A percentile compares a stretch with the other conserved stretches of the same genome.
phyloP scores from a whole-genome alignment of 2,329 filamentous ascomycete genomes.

The Botrytis deweyae region DNA sequence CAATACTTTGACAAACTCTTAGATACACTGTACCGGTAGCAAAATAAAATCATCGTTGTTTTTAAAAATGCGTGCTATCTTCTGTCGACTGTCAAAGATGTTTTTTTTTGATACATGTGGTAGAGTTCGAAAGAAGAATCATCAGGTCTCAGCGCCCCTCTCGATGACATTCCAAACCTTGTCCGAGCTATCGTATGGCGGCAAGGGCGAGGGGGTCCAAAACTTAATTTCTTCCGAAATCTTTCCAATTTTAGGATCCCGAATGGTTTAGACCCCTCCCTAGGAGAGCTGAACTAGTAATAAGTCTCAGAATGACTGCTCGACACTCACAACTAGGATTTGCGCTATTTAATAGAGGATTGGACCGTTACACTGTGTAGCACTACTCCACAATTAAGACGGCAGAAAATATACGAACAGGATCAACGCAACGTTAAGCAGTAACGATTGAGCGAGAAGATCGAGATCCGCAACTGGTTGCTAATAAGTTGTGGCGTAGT shows the following conservation, averaged over 20 bases:
- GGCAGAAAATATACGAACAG: neutral
- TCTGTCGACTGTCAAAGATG: neutral
- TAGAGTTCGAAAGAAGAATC: neutral
- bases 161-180: neutral
- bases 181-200: neutral
- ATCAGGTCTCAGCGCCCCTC: neutral
- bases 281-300: neutral
- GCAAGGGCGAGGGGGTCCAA: neutral
- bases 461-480: neutral
- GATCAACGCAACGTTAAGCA: neutral
- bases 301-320: neutral
- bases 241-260: neutral
- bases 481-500: neutral
- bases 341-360: conserved; percentile 8
- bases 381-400: neutral
- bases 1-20: neutral
- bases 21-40: neutral
- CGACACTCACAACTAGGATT: neutral
- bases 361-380: neutral
- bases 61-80: neutral
- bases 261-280: neutral
- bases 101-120: neutral
- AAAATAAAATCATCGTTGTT: neutral
- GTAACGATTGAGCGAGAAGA: neutral
- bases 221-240: neutral